A percentile compares a stretch with the other conserved stretches of the same genome.
phyloP scores from a whole-genome alignment of 2,329 filamentous ascomycete species.

The Lachnellula hyalina region DNA sequence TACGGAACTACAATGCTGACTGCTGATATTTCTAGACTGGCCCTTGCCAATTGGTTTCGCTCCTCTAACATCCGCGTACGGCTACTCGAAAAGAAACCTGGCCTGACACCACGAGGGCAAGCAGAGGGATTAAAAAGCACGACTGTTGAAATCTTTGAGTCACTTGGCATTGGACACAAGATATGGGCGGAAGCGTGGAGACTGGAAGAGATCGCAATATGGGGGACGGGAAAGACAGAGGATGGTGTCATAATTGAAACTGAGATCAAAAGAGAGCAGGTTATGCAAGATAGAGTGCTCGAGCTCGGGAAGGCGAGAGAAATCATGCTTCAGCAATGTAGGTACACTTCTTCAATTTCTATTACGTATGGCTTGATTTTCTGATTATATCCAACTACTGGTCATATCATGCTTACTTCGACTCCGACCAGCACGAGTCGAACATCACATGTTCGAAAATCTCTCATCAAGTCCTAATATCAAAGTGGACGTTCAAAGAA shows the following conservation, averaged over 20 bases:
- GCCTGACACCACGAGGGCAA: background rate
- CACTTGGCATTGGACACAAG: background rate
- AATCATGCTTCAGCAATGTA: slow-evolving; percentile 3
- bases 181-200: slow-evolving; percentile 1
- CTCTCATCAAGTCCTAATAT: background rate
- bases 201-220: background rate
- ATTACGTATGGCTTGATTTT: background rate
- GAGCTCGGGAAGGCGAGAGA: background rate
- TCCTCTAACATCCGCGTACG: background rate
- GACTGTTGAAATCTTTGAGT: slow-evolving; percentile 3
- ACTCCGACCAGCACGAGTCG: background rate
- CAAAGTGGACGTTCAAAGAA: background rate
- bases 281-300: background rate
- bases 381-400: background rate
- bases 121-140: background rate
- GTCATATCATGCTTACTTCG: background rate
- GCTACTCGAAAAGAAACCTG: background rate
- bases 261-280: slow-evolving; percentile 1
- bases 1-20: no score
- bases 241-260: background rate
- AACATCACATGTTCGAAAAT: background rate
- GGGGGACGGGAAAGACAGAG: background rate
- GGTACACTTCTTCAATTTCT: background rate
- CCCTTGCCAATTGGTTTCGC: background rate
- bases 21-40: background rate